A percentile compares a stretch with the other conserved stretches of the same genome.
phyloP scores from a whole-genome alignment of 2,329 filamentous ascomycete genomes.

The Apiospora rasikravindrae region DNA sequence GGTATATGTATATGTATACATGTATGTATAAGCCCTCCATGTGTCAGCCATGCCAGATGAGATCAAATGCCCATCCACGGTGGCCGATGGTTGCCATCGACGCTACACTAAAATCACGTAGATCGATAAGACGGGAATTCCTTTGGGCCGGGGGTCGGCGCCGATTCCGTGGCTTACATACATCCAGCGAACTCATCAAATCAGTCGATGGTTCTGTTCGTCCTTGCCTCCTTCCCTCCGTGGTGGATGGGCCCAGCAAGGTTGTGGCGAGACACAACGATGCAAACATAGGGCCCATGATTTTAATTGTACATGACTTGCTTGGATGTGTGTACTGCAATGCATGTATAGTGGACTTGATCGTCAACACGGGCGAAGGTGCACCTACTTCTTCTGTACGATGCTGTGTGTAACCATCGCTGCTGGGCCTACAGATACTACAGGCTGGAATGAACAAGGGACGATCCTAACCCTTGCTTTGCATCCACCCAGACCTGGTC shows the following conservation, averaged over 20 bases:
- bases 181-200: neutral
- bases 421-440: neutral
- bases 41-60: slow-evolving; percentile 1
- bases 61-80: neutral
- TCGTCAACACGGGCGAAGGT: slow-evolving; percentile 3
- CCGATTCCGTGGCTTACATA: neutral
- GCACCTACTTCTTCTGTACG: neutral
- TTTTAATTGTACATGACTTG: neutral
- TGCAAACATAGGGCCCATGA: neutral
- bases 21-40: neutral
- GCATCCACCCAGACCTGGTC: neutral
- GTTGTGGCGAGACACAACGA: neutral
- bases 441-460: neutral
- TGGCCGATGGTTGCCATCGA: neutral
- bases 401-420: neutral
- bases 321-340: neutral
- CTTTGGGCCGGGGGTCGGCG: neutral
- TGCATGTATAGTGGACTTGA: neutral
- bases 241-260: neutral
- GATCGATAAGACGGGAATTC: neutral
- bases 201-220: neutral
- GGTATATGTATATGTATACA: neutral
- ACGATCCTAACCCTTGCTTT: neutral
- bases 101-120: neutral
- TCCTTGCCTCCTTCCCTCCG: neutral